Base-by-base conservation (phyloP, 352 stramenopile species). In the Phytophthora kernoviae region DNA sequence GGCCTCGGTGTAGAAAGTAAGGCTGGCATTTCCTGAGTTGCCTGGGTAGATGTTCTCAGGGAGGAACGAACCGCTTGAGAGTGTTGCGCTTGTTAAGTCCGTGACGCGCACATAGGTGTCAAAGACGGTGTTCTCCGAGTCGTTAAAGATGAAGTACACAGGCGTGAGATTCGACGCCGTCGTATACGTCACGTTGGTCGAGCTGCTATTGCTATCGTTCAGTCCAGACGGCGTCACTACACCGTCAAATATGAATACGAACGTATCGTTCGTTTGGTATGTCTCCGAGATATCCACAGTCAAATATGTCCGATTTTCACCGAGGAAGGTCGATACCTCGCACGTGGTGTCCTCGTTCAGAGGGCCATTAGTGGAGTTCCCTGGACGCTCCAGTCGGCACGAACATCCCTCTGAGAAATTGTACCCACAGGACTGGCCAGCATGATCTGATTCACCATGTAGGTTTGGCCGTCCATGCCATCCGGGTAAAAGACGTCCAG, bases 11-110 rank as follows among this genome's bases (percentile, higher is more conserved):
- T 83, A 93, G 66, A 94, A 94, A 15, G 75, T 80, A 12, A 94
- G 69, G 27, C 65, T 90, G 6, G 83, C 85, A 44, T 90, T 93
- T 17, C 85, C 85, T 10, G 79, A 74, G 57, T 93, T 94, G 18
- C 85, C 85, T 4, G 85, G 85, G 47, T 92, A 94, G 40, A 93
- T 91, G 43, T 93, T 94, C 49, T 94, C 81, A 6, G 85, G 85
- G 1, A 92, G 58, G 51, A 94, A 94, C 8, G 83, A 85, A 4
- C 82, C 79, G 21, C 85, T 94, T 4, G 77, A 88, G 5, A 94
- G 58, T 5, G 58, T 64, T 1, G 79, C 80, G 12, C 61, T 54
- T 0, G 65, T 62, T 5, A 94, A 42, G 18, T 80, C 69, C 1
- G 62, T 77, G 1, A 90, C 58, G 11, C 77, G 75, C 32, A 88